Base-by-base conservation (phyloP, 129 eudicot genomes). In the Saposhnikovia divaricata region DNA sequence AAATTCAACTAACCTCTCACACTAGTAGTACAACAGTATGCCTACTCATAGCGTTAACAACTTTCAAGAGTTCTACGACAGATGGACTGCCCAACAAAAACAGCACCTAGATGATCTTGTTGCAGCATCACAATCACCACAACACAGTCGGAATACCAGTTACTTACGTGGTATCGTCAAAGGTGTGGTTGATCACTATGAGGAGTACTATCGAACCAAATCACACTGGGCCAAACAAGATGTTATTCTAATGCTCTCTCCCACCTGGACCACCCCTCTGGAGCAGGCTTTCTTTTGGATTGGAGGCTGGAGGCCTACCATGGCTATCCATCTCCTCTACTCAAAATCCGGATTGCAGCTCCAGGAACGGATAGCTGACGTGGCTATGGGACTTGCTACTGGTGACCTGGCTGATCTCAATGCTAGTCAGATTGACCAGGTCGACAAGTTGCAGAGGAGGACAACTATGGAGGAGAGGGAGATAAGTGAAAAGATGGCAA, bases 241-340 rank as follows among this genome's bases (percentile, higher is more conserved):
- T 34, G 88, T 84, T 14, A 19, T 86, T 2, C 37, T 25, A 11
- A 78, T 89, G 86, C 78, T 86, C 39, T 57, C 80, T 2, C 92
- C 92, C 2, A 44, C 85, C 5, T 86, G 89, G 92, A 77, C 75
- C 12, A 82, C 81, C 5, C 21, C 70, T 38, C 85, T 89, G 34
- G 92, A 89, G 74, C 83, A 86, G 23, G 92, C 88, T 2, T 86
- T 86, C 80, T 47, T 78, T 23, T 89, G 92, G 92, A 76, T 89
- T 23, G 92, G 92, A 12, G 92, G 88, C 28, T 89, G 92, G 90
- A 73, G 92, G 16, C 92, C 92, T 25, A 86, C 80, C 69, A 84
- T 73, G 85, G 92, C 90, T 0, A 78, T 86, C 47, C 92, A 89
- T 43, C 50, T 89, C 45, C 82, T 89, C 39, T 86, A 86, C 85